A percentile compares a stretch with the other conserved stretches of the same genome.
phyloP scores from a whole-genome alignment of 345 rosid species.

The Orychophragmus violaceus region DNA sequence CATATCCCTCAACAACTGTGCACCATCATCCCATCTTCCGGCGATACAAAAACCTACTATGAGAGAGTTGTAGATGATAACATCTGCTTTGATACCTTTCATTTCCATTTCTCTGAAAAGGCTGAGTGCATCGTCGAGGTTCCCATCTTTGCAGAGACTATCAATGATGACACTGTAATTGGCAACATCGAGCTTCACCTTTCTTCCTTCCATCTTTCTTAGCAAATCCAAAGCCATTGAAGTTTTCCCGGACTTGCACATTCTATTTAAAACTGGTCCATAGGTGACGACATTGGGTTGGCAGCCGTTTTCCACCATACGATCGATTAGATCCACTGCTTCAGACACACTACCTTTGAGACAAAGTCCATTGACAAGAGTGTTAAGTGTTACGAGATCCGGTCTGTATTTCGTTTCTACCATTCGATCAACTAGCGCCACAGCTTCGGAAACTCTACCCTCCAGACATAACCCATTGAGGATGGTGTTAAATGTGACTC shows the following conservation, averaged over 20 bases:
- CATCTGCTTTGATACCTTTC: background rate
- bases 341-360: background rate
- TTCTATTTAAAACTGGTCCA: background rate
- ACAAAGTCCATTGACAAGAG: background rate
- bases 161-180: slow-evolving; percentile 20
- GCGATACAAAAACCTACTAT: background rate
- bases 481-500: too few species aligned
- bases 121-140: background rate
- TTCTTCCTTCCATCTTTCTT: slow-evolving; percentile 1
- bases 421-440: background rate
- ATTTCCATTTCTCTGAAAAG: background rate
- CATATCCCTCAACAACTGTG: too few species aligned
- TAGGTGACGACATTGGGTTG: background rate
- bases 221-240: background rate
- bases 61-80: background rate
- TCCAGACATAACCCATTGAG: too few species aligned
- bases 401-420: background rate
- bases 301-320: background rate
- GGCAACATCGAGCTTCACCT: background rate
- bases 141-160: slow-evolving; percentile 2
- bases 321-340: background rate
- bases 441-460: too few species aligned
- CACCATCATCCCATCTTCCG: slow-evolving; percentile 16
- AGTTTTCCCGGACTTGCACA: background rate
- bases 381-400: background rate